These are phyloP conservation scores for Cryphonectria parasitica DNA, from an alignment of 2,329 filamentous ascomycete genomes.

Conservation along the genomic window DNA sequence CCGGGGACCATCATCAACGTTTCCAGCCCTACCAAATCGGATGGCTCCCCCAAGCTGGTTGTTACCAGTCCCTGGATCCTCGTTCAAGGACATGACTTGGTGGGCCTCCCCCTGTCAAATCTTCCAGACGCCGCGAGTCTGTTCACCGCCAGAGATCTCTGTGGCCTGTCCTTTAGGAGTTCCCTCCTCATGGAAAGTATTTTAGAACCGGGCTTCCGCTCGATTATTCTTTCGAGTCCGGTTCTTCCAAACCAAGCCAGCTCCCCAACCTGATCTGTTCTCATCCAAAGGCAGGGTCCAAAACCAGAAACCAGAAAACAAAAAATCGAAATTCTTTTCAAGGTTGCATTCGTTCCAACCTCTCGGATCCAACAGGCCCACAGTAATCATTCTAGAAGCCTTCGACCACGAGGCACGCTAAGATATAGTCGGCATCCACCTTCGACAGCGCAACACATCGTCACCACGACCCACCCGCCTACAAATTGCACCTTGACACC, in stretches of 20 bases:
- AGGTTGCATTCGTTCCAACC: slow-evolving; percentile 7
- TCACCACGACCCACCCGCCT: neutral
- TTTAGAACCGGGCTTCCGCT: slow-evolving; percentile 18
- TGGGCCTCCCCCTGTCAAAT: slow-evolving; percentile 20
- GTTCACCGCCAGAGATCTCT: slow-evolving; percentile 25
- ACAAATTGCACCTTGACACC: neutral
- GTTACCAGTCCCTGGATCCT: neutral
- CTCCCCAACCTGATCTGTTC: neutral
- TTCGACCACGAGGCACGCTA: slow-evolving; percentile 21
- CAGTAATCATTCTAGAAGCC: slow-evolving; percentile 10
- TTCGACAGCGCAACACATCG: slow-evolving; percentile 3
- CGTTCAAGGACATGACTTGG: neutral
- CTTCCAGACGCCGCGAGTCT: slow-evolving; percentile 21
- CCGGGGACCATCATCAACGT: neutral
- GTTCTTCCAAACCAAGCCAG: slow-evolving; percentile 10
- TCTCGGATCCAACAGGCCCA: slow-evolving; percentile 12
- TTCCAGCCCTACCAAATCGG: slow-evolving; percentile 8
- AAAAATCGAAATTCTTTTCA: neutral
- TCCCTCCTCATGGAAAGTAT: slow-evolving; percentile 21
- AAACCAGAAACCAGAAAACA: neutral
- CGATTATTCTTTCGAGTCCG: slow-evolving; percentile 1
- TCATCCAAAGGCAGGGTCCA: slow-evolving; percentile 3
- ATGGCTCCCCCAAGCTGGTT: neutral
- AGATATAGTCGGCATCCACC: slow-evolving; percentile 22
- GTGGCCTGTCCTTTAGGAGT: slow-evolving; percentile 25